phyloP scores from a whole-genome alignment of 768 basidiomycete genomes.

The Agrocybe pediades region DNA sequence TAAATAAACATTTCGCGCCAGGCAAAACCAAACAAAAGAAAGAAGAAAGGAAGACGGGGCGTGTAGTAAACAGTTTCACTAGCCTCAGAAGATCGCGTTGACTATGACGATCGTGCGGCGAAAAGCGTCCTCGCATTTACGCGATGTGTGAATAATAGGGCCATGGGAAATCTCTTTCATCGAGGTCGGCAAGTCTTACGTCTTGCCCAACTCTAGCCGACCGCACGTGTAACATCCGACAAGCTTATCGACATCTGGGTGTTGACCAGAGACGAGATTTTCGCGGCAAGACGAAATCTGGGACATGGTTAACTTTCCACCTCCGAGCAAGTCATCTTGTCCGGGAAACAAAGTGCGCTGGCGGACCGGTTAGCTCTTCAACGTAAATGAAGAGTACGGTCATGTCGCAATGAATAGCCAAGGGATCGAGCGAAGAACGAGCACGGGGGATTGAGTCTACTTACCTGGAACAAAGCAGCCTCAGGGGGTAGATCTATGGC shows the following conservation, averaged over 20 bases:
- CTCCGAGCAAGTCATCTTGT: not conserved
- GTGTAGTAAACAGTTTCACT: not conserved
- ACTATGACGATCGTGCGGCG: not conserved
- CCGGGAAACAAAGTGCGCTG: not conserved
- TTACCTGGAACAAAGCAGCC: constrained; percentile 34
- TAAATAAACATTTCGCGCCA: constrained; percentile 6
- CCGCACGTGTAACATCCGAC: constrained; percentile 15
- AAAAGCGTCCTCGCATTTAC: not conserved
- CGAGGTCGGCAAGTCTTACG: constrained; percentile 11
- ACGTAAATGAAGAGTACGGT: not conserved
- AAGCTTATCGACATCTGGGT: constrained; percentile 17
- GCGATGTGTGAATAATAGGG: constrained; percentile 1
- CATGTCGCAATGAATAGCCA: not conserved
- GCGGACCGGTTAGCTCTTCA: not conserved
- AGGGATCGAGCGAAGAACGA: constrained; percentile 12
- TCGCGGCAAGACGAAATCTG: constrained; percentile 19
- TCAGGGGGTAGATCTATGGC: constrained; percentile 30
- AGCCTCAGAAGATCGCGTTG: not conserved
- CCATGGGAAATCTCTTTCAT: not conserved
- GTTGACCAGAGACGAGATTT: constrained; percentile 13
- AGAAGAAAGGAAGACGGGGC: not conserved
- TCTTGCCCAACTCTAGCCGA: constrained; percentile 10
- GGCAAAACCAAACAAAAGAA: not conserved
- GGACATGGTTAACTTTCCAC: constrained; percentile 23
- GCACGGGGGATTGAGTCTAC: constrained; percentile 14